Base-by-base conservation (phyloP, 2,329 filamentous ascomycete genomes). In the Orbilia brochopaga region DNA sequence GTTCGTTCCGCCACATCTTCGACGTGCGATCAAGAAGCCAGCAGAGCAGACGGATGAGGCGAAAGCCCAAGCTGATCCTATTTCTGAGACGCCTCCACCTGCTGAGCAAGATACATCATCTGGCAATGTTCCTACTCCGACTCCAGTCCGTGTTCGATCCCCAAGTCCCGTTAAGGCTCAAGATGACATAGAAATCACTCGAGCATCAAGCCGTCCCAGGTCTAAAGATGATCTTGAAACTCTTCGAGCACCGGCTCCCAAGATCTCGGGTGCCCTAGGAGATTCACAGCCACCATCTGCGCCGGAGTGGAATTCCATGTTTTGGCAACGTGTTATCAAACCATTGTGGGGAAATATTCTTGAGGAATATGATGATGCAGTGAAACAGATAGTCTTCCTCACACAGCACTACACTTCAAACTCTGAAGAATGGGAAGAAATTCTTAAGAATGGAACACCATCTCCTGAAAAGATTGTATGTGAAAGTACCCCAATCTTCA, bases 1-100 rank as follows among this genome's bases (percentile, higher is more conserved):
- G 0, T 72, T 72, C 30, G 27, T 72, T 21, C 60, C 67, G 11
- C 67, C 67, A 0, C 67, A 72, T 23, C 67, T 72, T 23, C 60
- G 67, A 3, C 60, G 56, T 40, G 17, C 40, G 1, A 19, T 56
- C 1, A 65, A 57, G 44, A 56, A 52, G 21, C 51, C 27, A 10
- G 17, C 19, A 15, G 5, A 8, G 4, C 42, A 48, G n/a, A 11
- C n/a, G 6, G 44, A 19, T 10, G 44, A 48, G 5, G 44, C 5
- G 40, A 17, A 17, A 6, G 17, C 15, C 17, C 40, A 44, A 15
- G 11, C 27, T 8, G 27, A 32, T 32, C 27, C 3, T 3, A 8
- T 32, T 32, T 32, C 17, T 44, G 40, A 6, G 15, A 17, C 13
- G 17, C 40, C 40, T 44, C 40, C 17, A 15, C 5, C 40, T 15